Evolutionary conservation across 768 basidiomycete genomes (phyloP).

Genomic region (Pleurotus pulmonarius): DNA sequence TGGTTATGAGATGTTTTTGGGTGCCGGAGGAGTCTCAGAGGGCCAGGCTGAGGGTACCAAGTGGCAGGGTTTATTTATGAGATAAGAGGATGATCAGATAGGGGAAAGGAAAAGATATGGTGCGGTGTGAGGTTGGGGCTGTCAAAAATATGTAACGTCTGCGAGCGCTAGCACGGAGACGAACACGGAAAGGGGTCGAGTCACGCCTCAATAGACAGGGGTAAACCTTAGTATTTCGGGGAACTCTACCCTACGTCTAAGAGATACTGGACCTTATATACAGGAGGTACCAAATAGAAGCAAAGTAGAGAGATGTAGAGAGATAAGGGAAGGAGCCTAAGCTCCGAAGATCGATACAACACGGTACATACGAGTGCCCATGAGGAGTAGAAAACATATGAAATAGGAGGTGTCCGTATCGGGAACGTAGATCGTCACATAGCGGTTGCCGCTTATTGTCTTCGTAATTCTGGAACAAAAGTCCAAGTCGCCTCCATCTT

Average conservation of each 20-base stretch:
- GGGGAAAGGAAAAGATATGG: background rate
- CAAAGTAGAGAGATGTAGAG: no score
- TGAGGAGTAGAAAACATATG: no score
- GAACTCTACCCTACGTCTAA: background rate
- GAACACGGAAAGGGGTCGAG: background rate
- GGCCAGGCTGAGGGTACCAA: background rate
- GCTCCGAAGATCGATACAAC: no score
- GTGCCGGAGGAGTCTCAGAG: background rate
- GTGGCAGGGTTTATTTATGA: background rate
- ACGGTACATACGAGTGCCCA: no score
- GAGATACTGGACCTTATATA: background rate
- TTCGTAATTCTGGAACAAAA: no score
- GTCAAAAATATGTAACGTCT: conserved; percentile 4
- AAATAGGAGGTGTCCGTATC: no score
- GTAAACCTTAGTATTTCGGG: background rate
- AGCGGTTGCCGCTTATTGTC: no score
- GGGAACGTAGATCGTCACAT: no score
- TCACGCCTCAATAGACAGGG: background rate
- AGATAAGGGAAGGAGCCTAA: no score
- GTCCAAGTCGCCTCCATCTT: no score
- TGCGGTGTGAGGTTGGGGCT: background rate
- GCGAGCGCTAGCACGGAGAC: background rate
- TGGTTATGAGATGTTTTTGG: background rate
- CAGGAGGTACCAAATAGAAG: background rate
- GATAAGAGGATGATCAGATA: background rate